A percentile compares a stretch with the other conserved stretches of the same genome.
phyloP scores from a whole-genome alignment of 2,329 filamentous ascomycete species.

The Aspergillus sojae region DNA sequence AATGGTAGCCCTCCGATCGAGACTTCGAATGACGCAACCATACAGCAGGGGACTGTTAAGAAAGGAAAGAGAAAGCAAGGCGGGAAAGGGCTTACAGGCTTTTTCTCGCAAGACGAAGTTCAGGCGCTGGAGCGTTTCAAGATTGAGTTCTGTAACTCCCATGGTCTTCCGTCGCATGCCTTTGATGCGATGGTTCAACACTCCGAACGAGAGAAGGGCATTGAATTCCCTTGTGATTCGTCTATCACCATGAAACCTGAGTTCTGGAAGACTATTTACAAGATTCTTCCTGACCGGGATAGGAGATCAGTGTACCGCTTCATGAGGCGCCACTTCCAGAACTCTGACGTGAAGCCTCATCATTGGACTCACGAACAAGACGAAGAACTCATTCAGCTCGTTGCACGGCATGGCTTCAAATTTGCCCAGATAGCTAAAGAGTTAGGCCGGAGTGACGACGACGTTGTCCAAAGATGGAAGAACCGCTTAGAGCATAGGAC shows the following conservation, averaged over 20 bases:
- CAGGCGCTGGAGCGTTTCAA: slow-evolving; percentile 36
- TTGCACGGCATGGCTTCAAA: slow-evolving; percentile 36
- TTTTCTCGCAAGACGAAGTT: slow-evolving; percentile 36
- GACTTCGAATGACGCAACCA: not conserved
- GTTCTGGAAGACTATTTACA: slow-evolving; percentile 41
- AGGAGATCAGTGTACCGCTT: slow-evolving; percentile 44
- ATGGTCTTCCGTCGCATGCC: slow-evolving; percentile 21
- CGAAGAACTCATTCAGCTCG: slow-evolving; percentile 40
- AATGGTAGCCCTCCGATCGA: slow-evolving; percentile 3
- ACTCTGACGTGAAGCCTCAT: slow-evolving; percentile 38
- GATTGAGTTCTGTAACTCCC: slow-evolving; percentile 35
- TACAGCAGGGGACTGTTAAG: slow-evolving; percentile 6
- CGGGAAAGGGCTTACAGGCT: slow-evolving; percentile 26
- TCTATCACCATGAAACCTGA: slow-evolving; percentile 30
- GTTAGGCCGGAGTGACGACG: slow-evolving; percentile 43
- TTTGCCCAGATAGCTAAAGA: slow-evolving; percentile 41
- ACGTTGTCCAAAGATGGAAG: slow-evolving; percentile 48
- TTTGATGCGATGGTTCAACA: slow-evolving; percentile 42
- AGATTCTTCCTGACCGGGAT: slow-evolving; percentile 39
- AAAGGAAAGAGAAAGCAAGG: slow-evolving; percentile 11
- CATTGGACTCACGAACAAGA: slow-evolving; percentile 46
- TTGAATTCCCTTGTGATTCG: slow-evolving; percentile 27
- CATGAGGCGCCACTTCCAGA: slow-evolving; percentile 47
- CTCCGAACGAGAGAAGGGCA: slow-evolving; percentile 27
- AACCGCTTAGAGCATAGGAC: slow-evolving; percentile 42